Conservation (phyloP, 2,329 filamentous ascomycete genomes). For the Xylaria sp. region DNA sequence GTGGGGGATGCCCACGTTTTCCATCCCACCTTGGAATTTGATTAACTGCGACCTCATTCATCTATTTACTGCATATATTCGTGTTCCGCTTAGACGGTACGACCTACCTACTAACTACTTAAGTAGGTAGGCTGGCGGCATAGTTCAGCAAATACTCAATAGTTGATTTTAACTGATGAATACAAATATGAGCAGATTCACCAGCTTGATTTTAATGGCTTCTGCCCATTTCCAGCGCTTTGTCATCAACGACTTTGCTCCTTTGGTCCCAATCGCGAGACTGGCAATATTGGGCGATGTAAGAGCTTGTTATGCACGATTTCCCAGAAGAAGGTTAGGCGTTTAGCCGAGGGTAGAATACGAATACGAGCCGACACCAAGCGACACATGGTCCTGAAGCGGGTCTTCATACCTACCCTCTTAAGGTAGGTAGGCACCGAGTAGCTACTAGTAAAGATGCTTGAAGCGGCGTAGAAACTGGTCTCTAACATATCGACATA, state of each 20-base stretch:
- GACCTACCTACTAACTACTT: background rate
- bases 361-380: conserved; percentile 33
- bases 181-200: background rate
- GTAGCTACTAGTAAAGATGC: too few relatives aligned
- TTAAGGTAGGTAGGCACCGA: background rate
- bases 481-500: background rate
- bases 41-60: background rate
- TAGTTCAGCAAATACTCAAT: too few relatives aligned
- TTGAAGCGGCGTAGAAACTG: background rate
- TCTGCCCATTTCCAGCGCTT: background rate
- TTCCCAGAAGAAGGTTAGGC: conserved; percentile 9
- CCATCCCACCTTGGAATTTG: background rate
- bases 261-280: background rate
- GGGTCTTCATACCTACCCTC: background rate
- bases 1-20: background rate
- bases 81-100: background rate
- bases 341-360: conserved; percentile 23
- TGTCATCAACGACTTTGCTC: background rate
- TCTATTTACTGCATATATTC: background rate
- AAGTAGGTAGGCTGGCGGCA: too few relatives aligned
- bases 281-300: background rate
- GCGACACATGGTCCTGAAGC: background rate
- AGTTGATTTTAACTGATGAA: too few relatives aligned
- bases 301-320: conserved; percentile 11
- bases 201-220: background rate